Evolutionary conservation across 306 rosid species (phyloP).

Genomic region (Vigna hirtella): DNA sequence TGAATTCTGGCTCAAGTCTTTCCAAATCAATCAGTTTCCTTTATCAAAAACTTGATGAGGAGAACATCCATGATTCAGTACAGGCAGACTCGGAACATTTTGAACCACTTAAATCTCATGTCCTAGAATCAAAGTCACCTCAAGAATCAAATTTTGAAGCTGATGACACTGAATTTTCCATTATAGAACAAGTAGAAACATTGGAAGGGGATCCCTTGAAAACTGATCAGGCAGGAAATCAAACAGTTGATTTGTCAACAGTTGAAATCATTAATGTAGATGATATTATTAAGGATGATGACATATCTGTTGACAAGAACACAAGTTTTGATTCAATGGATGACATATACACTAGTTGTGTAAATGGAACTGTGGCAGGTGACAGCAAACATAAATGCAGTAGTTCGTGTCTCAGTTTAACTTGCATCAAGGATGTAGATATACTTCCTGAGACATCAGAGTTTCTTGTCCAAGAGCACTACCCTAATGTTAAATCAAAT

Average conservation of each 20-base stretch:
- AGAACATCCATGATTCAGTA: conserved; percentile 43
- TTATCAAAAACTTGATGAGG: conserved; percentile 70
- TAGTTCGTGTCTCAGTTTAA: conserved; percentile 42
- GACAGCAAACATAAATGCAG: conserved; percentile 43
- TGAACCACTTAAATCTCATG: conserved; percentile 42
- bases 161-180: conserved; percentile 55
- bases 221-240: conserved; percentile 50
- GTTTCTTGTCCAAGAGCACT: conserved; percentile 41
- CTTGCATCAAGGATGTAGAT: conserved; percentile 44
- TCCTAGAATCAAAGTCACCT: conserved; percentile 43
- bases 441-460: conserved; percentile 43
- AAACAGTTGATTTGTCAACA: conserved; percentile 45
- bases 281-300: conserved; percentile 59
- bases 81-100: conserved; percentile 45
- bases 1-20: conserved; percentile 59
- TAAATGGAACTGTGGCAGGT: conserved; percentile 37
- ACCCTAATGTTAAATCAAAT: conserved; percentile 44
- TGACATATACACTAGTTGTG: conserved; percentile 29
- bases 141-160: conserved; percentile 54
- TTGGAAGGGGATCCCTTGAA: conserved; percentile 49
- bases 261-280: conserved; percentile 56
- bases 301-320: conserved; percentile 42
- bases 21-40: conserved; percentile 66
- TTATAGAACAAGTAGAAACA: conserved; percentile 66
- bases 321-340: conserved; percentile 43